Conservation (phyloP, 2,329 filamentous ascomycete species). For the Leptographium galeiforme region DNA sequence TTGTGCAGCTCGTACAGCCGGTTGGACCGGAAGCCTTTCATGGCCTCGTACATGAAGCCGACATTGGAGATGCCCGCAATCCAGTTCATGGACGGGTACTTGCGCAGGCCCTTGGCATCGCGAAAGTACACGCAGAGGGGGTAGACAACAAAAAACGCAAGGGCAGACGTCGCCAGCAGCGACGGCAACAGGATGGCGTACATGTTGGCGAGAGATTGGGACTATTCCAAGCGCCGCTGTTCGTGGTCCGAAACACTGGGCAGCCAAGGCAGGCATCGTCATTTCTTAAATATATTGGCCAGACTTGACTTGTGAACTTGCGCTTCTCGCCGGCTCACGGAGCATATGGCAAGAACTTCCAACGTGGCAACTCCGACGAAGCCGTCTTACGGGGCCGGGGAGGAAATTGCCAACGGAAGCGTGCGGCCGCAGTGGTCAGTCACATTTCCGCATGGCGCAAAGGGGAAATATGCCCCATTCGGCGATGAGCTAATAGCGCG, state of each 20-base stretch:
- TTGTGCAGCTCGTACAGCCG: conserved; percentile 30
- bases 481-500: neutral
- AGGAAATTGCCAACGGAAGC: neutral
- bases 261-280: too few relatives aligned
- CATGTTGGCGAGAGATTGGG: neutral
- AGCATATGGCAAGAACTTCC: too few relatives aligned
- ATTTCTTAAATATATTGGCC: too few relatives aligned
- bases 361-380: neutral
- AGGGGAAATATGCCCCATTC: neutral
- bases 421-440: neutral
- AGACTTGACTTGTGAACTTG: too few relatives aligned
- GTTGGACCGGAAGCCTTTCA: conserved; percentile 27
- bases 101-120: conserved; percentile 32
- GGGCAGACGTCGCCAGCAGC: neutral
- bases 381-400: neutral
- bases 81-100: conserved; percentile 28
- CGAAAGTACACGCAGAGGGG: conserved; percentile 28
- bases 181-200: neutral
- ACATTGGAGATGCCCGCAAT: conserved; percentile 31
- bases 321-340: too few relatives aligned
- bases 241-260: too few relatives aligned
- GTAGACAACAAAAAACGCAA: conserved; percentile 24
- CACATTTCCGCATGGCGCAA: neutral
- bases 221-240: too few relatives aligned
- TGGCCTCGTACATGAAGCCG: conserved; percentile 31